These are phyloP conservation scores for Botrytis medusae DNA, from an alignment of 2,329 filamentous ascomycete species.

Conservation along the genomic window DNA sequence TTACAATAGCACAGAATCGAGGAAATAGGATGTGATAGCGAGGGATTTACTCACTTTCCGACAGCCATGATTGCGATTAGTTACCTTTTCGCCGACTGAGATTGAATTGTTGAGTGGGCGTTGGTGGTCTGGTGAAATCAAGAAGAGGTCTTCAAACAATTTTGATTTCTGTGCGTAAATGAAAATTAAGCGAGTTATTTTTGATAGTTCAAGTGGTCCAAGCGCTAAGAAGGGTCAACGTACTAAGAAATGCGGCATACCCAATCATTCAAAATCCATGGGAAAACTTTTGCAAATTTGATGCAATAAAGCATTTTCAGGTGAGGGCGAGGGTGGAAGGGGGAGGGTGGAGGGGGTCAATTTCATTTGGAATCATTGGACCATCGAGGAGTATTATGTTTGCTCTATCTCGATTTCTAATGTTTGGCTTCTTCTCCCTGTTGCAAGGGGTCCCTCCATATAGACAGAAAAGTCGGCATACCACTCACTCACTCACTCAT, in stretches of 20 bases:
- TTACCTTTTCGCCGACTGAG: conserved; percentile 37
- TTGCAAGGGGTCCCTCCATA: neutral
- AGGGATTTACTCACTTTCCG: conserved; percentile 62
- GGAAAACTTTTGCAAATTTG: neutral
- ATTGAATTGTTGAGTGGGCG: conserved; percentile 24
- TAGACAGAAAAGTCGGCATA: neutral
- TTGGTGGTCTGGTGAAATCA: conserved; percentile 23
- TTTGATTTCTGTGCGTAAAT: conserved; percentile 21
- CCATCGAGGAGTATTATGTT: neutral
- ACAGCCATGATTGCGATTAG: conserved; percentile 74
- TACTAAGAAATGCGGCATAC: neutral
- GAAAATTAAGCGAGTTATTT: conserved; percentile 20
- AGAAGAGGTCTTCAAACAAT: conserved; percentile 12
- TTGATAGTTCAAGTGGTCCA: conserved; percentile 4
- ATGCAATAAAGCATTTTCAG: neutral
- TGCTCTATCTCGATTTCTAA: neutral
- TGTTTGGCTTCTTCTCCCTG: neutral
- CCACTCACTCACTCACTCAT: neutral
- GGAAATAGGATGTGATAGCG: conserved; percentile 11
- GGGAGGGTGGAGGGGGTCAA: neutral
- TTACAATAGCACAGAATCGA: conserved; percentile 7
- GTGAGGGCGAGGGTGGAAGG: neutral
- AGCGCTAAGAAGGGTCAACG: conserved; percentile 4
- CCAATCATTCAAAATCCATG: neutral
- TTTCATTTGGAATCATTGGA: neutral